A percentile compares a stretch with the other conserved stretches of the same genome.
Conservation (phyloP, 345 rosid genomes). For the Eucalyptus coolabah region DNA sequence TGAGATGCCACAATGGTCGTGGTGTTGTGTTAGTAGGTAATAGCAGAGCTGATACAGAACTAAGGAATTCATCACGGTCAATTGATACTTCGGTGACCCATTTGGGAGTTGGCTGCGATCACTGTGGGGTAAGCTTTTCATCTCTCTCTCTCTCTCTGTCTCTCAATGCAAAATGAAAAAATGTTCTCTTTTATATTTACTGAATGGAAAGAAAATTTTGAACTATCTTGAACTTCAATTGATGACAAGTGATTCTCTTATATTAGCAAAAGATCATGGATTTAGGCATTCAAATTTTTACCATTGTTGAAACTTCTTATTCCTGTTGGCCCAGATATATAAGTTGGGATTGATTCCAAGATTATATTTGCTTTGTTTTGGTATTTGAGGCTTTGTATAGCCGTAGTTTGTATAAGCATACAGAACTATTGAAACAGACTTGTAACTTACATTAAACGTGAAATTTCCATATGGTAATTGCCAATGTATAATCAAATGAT, state of each 20-base stretch:
- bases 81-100: conserved; percentile 19
- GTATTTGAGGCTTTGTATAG: not conserved
- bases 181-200: not conserved
- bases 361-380: not conserved
- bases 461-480: not conserved
- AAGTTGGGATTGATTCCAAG: not conserved
- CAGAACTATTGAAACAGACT: not conserved
- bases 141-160: not conserved
- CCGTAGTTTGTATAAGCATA: not conserved
- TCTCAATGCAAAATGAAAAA: not conserved
- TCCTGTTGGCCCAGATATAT: not conserved
- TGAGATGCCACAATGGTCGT: not conserved
- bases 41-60: conserved; percentile 3
- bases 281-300: not conserved
- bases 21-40: conserved; percentile 16
- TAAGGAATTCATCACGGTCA: not conserved
- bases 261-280: not conserved
- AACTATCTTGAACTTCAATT: not conserved
- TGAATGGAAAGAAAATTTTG: not conserved
- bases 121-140: conserved; percentile 43
- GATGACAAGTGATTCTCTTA: not conserved
- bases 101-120: conserved; percentile 51
- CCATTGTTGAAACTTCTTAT: not conserved
- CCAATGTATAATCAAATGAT: not conserved
- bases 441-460: not conserved